phyloP scores from a whole-genome alignment of 2,329 filamentous ascomycete genomes.

The Anisogramma anomala region DNA sequence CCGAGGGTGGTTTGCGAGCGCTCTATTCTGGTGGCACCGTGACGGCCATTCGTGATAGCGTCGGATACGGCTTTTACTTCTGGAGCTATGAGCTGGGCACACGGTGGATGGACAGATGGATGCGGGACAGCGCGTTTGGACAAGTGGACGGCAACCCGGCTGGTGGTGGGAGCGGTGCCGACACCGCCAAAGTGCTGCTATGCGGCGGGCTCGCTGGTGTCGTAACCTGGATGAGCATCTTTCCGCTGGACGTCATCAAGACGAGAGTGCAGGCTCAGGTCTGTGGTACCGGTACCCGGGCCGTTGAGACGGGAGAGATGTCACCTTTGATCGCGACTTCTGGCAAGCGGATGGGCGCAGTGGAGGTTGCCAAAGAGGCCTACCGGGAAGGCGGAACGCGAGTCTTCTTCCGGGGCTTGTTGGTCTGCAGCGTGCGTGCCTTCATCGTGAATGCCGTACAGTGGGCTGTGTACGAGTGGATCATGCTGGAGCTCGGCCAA shows the following conservation, averaged over 20 bases:
- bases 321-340: slow-evolving; percentile 19
- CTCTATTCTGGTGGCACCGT: slow-evolving; percentile 73
- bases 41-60: slow-evolving; percentile 70
- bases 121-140: not conserved
- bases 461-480: slow-evolving; percentile 87
- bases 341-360: slow-evolving; percentile 35
- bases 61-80: slow-evolving; percentile 98
- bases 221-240: slow-evolving; percentile 80
- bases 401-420: slow-evolving; percentile 63
- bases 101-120: slow-evolving; percentile 33
- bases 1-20: slow-evolving; percentile 50
- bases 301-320: slow-evolving; percentile 17
- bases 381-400: slow-evolving; percentile 51
- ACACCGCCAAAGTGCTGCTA: slow-evolving; percentile 55
- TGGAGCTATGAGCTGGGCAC: slow-evolving; percentile 79
- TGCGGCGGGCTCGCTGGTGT: slow-evolving; percentile 83
- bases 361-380: slow-evolving; percentile 52
- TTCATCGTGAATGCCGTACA: slow-evolving; percentile 90
- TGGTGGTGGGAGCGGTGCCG: slow-evolving; percentile 24
- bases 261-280: slow-evolving; percentile 76
- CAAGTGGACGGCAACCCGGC: not conserved
- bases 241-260: slow-evolving; percentile 86
- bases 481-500: slow-evolving; percentile 51
- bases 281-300: slow-evolving; percentile 16
- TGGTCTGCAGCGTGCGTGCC: slow-evolving; percentile 71